Base-by-base conservation (phyloP, 208 protist species). In the Acanthamoeba comandoni region DNA sequence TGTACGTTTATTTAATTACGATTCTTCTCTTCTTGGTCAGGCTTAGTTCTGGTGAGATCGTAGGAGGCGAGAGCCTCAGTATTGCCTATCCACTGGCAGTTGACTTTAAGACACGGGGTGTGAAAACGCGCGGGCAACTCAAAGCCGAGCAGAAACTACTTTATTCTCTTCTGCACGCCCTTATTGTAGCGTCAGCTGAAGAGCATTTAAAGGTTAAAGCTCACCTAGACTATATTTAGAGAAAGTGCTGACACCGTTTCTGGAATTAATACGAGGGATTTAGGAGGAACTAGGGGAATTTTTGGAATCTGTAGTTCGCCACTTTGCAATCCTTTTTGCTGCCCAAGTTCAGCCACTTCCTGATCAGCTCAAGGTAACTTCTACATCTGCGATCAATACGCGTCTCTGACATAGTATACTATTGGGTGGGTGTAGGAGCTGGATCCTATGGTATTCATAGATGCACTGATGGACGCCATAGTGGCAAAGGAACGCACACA, bases 221-320 rank as follows among this genome's bases (percentile, higher is more conserved):
- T 82, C 67, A 91, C 49, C 60, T 91, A 39, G 58, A 52, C 62
- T 91, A n/a, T 77, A 60, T 86, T 91, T 91, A 48, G n/a, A 79
- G 69, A 24, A 79, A 48, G 22, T 65, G n/a, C 22, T 65, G n/a
- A 65, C 24, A 29, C 5, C 5, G 22, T 65, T 65, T 65, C 22
- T 26, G 22, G 24, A 65, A 65, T 29, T 26, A 22, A 29, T 29
- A 65, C 5, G 58, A 8, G 19, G 29, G 57, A n/a, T 26, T 26
- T 43, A 71, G 65, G 65, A 64, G 53, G 73, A 84, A 19, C 12
- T 65, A 12, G 31, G 51, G 0, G n/a, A 15, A 0, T 84, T 84
- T 24, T 39, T 65, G 51, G n/a, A 7, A 15, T 29, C 31, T 58
- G 39, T 88, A 22, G 39, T 26, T 22, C 29, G 52, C 29, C 84